phyloP scores from a whole-genome alignment of 2,329 filamentous ascomycete species.

The Phialophora tarda region DNA sequence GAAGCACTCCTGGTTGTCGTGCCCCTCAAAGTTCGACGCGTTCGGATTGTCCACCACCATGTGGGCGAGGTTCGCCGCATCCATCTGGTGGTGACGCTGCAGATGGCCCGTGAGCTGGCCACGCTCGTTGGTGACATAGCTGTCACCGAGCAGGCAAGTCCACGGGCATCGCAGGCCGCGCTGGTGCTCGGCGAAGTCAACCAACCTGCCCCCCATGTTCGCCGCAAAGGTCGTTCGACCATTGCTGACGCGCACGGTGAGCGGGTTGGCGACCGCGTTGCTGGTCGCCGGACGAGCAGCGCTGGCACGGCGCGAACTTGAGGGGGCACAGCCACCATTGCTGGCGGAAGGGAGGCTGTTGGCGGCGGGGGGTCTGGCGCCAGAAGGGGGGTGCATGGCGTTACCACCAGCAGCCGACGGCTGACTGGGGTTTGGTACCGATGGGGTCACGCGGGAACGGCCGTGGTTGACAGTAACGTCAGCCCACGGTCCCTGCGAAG shows the following conservation, averaged over 20 bases:
- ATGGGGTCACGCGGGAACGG: not conserved
- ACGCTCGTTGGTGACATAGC: not conserved
- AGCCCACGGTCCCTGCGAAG: not conserved
- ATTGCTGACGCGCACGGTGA: not conserved
- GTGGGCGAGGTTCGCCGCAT: not conserved
- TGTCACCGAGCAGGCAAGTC: slow-evolving; percentile 12
- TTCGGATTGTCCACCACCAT: slow-evolving; percentile 4
- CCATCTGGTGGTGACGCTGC: not conserved
- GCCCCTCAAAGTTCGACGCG: slow-evolving; percentile 6
- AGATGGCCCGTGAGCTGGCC: slow-evolving; percentile 8
- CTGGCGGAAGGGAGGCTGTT: slow-evolving; percentile 1
- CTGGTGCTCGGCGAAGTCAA: not conserved
- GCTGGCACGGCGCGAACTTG: not conserved
- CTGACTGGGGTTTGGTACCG: not conserved
- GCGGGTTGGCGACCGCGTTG: not conserved
- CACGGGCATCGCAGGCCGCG: slow-evolving; percentile 2
- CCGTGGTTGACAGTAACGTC: not conserved
- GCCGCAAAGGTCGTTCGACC: slow-evolving; percentile 1
- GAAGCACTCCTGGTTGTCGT: slow-evolving; percentile 20
- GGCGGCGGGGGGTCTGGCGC: not conserved
- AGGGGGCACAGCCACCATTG: not conserved
- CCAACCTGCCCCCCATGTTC: not conserved
- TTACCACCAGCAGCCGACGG: not conserved
- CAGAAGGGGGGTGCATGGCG: not conserved
- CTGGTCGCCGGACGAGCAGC: not conserved